Evolutionary conservation across 306 rosid genomes (phyloP).

Genomic region (Sesbania bispinosa): DNA sequence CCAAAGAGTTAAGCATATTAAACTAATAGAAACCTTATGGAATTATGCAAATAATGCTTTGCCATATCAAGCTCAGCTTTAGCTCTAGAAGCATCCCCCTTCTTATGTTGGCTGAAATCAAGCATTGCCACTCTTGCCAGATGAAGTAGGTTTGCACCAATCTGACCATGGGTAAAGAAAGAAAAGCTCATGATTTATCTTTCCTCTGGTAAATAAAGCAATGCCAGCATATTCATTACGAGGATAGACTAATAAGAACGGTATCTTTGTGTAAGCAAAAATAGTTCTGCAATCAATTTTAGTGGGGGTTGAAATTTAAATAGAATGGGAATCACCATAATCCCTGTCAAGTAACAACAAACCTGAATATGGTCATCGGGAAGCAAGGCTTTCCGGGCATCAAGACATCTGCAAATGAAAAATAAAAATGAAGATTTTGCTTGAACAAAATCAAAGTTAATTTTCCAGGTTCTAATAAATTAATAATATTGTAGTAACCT

Average conservation of each 20-base stretch:
- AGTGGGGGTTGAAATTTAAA: constrained; percentile 12
- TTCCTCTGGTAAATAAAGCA: not conserved
- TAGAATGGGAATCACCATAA: constrained; percentile 5
- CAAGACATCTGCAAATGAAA: constrained; percentile 56
- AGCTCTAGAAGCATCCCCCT: constrained; percentile 43
- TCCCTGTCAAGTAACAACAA: constrained; percentile 18
- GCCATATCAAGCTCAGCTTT: constrained; percentile 59
- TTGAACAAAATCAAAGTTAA: constrained; percentile 2
- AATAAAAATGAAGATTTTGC: not conserved
- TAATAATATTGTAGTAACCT: constrained; percentile 41
- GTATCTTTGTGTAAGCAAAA: not conserved
- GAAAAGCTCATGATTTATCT: not conserved
- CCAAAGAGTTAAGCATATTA: not conserved
- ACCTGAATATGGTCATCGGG: constrained; percentile 75
- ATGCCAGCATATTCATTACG: constrained; percentile 4
- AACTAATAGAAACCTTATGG: constrained; percentile 54
- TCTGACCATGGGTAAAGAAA: constrained; percentile 40
- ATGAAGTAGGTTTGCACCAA: constrained; percentile 78
- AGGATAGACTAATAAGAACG: not conserved
- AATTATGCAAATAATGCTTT: constrained; percentile 44
- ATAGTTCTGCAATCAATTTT: constrained; percentile 7
- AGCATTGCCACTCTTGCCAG: constrained; percentile 63
- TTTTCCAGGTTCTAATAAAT: not conserved
- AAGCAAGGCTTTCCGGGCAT: constrained; percentile 63
- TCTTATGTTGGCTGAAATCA: constrained; percentile 39